Evolutionary conservation across 345 rosid genomes (phyloP), one percentile per base, ranked within the genome.

Genomic region (Pugionium cornutum): DNA sequence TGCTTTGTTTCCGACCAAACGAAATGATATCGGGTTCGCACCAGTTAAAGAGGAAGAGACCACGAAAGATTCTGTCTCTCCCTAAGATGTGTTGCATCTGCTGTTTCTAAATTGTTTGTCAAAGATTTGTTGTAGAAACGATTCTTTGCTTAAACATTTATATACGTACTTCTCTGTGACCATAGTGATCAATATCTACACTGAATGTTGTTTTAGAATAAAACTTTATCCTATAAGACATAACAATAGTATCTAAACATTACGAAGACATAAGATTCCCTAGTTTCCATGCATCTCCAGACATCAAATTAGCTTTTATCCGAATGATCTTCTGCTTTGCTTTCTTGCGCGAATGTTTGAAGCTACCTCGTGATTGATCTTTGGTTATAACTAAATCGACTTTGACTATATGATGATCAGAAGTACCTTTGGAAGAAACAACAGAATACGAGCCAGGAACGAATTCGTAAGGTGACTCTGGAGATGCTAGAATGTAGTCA

Each of bases 381-480:
- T 73, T 42, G 29, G 45, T 73, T 68, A 71, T 79, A 32, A 65
- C 77, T n/a, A 92, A 48, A 36, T 92, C 96, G 4, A 75, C 98
- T 79, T 88, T 84, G 50, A 89, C 97, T 51, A 92, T 87, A 72
- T 92, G 98, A 62, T 89, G 98, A 83, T 92, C 96, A 25, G 97
- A 92, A 3, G 97, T 89, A 18, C 96, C 96, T 73, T 92, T 83
- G 4, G 98, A 89, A 44, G 96, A 89, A 30, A 89, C 53, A 34
- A 88, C 98, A 0, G 96, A 84, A 74, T 92, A 92, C 1, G 95
- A 84, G 4, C 87, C 87, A 0, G 94, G 96, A 45, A 92, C 83
- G 44, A 89, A 86, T 67, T 75, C 75, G 68, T 75, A 89, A 0
- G 85, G 79, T 2, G 84, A 79, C 27, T 78, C 75, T 26, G 83